Evolutionary conservation across 345 rosid species (phyloP).

Genomic region (Moricandia arvensis): DNA sequence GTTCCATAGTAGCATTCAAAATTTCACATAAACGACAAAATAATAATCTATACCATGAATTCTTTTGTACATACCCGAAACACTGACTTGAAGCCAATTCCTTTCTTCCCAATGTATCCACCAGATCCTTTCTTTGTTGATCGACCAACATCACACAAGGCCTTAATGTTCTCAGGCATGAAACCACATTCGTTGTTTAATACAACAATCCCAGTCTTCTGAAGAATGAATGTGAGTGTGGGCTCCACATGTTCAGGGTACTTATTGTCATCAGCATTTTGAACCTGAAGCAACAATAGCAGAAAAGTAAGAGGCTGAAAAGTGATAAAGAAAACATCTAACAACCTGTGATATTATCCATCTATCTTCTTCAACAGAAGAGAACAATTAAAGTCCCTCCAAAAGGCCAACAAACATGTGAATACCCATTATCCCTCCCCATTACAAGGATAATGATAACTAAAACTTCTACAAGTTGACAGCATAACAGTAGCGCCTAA

Average conservation of each 20-base stretch:
- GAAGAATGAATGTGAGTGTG: conserved; percentile 79
- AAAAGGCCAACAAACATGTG: not conserved
- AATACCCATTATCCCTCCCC: conserved; percentile 5
- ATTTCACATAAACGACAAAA: conserved; percentile 21
- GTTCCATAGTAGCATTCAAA: conserved; percentile 8
- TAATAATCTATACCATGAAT: conserved; percentile 4
- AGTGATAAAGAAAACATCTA: conserved; percentile 6
- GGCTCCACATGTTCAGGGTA: conserved; percentile 75
- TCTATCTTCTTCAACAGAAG: not conserved
- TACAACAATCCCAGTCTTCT: conserved; percentile 64
- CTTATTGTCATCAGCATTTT: conserved; percentile 95
- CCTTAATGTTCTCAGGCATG: conserved; percentile 78
- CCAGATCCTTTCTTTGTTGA: conserved; percentile 86
- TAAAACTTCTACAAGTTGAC: conserved; percentile 4
- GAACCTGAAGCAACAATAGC: conserved; percentile 66
- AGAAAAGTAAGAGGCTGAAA: conserved; percentile 24
- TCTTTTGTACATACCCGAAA: conserved; percentile 67
- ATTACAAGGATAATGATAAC: not conserved
- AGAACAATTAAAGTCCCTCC: conserved; percentile 5
- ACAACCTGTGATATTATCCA: not conserved
- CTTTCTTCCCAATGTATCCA: conserved; percentile 94
- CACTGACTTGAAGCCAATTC: conserved; percentile 98
- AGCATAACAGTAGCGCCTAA: conserved; percentile 12
- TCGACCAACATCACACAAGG: conserved; percentile 92
- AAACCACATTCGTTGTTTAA: conserved; percentile 90